Evolutionary conservation across 176 grass and related monocot species (phyloP).

Genomic region (Paspalum notatum): DNA sequence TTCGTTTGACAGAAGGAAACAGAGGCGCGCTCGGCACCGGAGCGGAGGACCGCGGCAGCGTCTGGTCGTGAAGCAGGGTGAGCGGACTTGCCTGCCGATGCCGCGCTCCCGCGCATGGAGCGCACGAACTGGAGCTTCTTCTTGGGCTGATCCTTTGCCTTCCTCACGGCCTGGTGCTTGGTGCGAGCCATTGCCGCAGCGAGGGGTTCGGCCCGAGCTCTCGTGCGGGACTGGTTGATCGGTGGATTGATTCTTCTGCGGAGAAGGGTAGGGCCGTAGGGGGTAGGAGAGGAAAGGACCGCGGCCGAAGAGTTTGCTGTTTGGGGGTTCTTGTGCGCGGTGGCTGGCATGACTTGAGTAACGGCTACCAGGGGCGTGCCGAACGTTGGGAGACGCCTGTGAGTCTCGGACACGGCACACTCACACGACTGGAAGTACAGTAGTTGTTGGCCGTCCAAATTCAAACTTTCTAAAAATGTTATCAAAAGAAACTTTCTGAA

Average conservation of each 20-base stretch:
- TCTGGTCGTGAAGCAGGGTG: not conserved
- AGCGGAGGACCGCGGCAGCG: not conserved
- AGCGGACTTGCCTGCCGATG: not conserved
- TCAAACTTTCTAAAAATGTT: too few species aligned
- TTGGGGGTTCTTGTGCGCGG: too few species aligned
- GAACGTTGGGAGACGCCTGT: not conserved
- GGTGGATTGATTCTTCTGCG: too few species aligned
- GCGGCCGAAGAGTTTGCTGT: too few species aligned
- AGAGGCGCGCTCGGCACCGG: not conserved
- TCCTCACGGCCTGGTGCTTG: constrained; percentile 24
- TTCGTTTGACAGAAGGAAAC: not conserved
- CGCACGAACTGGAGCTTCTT: constrained; percentile 35
- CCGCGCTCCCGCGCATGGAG: not conserved
- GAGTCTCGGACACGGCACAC: too few species aligned
- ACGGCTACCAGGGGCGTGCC: not conserved
- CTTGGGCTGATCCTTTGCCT: not conserved
- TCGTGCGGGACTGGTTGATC: not conserved
- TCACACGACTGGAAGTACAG: too few species aligned
- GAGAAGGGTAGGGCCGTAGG: not conserved
- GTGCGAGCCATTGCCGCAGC: constrained; percentile 27
- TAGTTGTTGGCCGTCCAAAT: too few species aligned
- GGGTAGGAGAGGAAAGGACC: too few species aligned
- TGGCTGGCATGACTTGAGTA: not conserved
- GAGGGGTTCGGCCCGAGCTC: not conserved
- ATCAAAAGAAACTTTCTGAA: too few species aligned